phyloP scores from a whole-genome alignment of 805 yeast species.

The Yamadazyma akitaensis region DNA sequence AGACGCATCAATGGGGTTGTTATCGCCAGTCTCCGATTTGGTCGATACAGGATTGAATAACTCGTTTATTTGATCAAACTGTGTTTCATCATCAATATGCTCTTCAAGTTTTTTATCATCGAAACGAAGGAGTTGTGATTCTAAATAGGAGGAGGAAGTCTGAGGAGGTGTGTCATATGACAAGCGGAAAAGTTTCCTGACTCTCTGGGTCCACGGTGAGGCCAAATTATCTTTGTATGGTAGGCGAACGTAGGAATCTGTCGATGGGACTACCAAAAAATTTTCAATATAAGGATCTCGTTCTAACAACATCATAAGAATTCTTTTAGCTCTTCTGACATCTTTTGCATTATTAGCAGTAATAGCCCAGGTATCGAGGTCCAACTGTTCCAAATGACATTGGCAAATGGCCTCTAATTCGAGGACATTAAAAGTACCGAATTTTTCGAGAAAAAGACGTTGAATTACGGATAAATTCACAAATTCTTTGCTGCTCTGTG shows the following conservation, averaged over 20 bases:
- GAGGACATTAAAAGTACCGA: slow-evolving; percentile 22
- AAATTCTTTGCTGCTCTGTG: slow-evolving; percentile 22
- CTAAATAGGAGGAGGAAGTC: not conserved
- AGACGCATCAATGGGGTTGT: not conserved
- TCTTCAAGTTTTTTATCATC: not conserved
- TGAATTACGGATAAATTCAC: slow-evolving; percentile 31
- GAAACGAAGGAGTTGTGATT: slow-evolving; percentile 4
- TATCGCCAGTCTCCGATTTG: not conserved
- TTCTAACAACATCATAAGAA: slow-evolving; percentile 38
- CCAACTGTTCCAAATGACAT: slow-evolving; percentile 30
- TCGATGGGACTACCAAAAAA: slow-evolving; percentile 16
- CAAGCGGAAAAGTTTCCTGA: not conserved
- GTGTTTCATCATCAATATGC: not conserved
- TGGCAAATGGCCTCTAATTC: slow-evolving; percentile 31
- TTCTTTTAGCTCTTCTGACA: slow-evolving; percentile 33
- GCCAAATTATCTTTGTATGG: slow-evolving; percentile 32
- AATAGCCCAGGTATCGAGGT: slow-evolving; percentile 27
- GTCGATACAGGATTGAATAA: slow-evolving; percentile 5
- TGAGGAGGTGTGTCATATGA: not conserved
- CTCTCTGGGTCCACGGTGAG: slow-evolving; percentile 30
- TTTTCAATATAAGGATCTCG: slow-evolving; percentile 26
- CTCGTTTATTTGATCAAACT: slow-evolving; percentile 7
- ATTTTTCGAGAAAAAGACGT: slow-evolving; percentile 25
- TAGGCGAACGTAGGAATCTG: slow-evolving; percentile 9
- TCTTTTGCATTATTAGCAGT: slow-evolving; percentile 26